Base-by-base conservation (phyloP, 306 rosid species). In the Herpetospermum pedunculosum region DNA sequence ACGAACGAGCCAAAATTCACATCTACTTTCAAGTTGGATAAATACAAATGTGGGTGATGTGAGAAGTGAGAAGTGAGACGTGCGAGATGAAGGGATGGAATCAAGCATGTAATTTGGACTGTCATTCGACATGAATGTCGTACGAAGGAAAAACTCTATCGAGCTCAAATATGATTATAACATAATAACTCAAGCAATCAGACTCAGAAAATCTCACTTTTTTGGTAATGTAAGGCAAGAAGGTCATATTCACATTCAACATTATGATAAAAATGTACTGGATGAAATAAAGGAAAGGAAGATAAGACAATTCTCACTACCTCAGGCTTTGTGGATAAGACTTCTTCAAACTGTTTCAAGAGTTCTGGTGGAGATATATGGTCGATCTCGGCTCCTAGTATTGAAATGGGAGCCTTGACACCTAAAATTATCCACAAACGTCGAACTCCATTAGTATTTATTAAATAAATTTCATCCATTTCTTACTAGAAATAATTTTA, bases 381-480 rank as follows among this genome's bases (percentile, higher is more conserved):
- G 82, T 90, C 94, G 38, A 54, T 23, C 85, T 88, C 90, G 48
- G 90, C 92, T 74, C 92, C 94, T 48, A 90, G 86, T 4, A 90
- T 2, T 0, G 85, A 54, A 72, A 63, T 84, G 57, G 86, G 92
- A 80, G 72, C 70, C 76, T 82, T 83, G 48, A 82, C 83, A 57
- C 23, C 96, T 88, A 89, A 75, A 84, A 74, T 10, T 4, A 12
- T 54, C 15, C 12, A 32, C 14, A 5, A 28, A 13, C 64, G 28
- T 57, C 30, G 2, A 14, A 13, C 37, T 57, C 9, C 10, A 28
- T 57, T 57, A 54, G 32, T 57, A 9, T 21, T 11, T 54, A 1
- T 8, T 54, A 9, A 54, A 54, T 23, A 23, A 54, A 9, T 54
- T 26, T 54, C 62, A 21, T 54, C 62, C 11, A 53, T 50, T n/a